These are phyloP conservation scores for Isatis tinctoria DNA, from an alignment of 345 rosid genomes.

Conservation along the genomic window DNA sequence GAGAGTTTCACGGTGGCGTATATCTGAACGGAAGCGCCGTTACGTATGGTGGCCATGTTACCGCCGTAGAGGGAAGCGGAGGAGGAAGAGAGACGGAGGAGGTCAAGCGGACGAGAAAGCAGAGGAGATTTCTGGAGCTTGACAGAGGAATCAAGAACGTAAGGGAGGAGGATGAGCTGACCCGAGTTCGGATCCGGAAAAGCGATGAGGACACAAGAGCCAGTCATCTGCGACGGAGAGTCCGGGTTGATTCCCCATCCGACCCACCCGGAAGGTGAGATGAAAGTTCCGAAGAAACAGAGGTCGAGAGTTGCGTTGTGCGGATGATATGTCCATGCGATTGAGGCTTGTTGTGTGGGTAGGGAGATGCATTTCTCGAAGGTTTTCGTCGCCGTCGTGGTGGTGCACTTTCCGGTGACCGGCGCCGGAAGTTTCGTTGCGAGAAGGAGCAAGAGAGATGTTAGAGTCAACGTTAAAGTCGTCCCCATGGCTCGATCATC, in stretches of 20 bases:
- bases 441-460: conserved; percentile 31
- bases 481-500: conserved; percentile 12
- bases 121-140: conserved; percentile 84
- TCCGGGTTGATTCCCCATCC: conserved; percentile 84
- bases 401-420: conserved; percentile 54
- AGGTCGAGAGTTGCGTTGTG: conserved; percentile 77
- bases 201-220: conserved; percentile 74
- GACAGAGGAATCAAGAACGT: conserved; percentile 65
- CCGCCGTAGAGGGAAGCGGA: conserved; percentile 84
- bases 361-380: conserved; percentile 75
- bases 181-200: conserved; percentile 91
- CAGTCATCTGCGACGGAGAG: conserved; percentile 67
- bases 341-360: conserved; percentile 90
- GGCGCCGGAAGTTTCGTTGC: conserved; percentile 20
- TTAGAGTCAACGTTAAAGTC: conserved; percentile 5
- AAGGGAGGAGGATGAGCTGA: conserved; percentile 72
- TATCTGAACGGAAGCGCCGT: conserved; percentile 78
- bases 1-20: conserved; percentile 59
- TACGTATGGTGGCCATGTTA: conserved; percentile 78
- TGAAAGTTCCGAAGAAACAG: conserved; percentile 85
- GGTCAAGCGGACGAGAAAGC: conserved; percentile 76
- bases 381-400: conserved; percentile 47
- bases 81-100: conserved; percentile 62
- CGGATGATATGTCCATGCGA: conserved; percentile 90
- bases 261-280: conserved; percentile 97